A percentile compares a stretch with the other conserved stretches of the same genome.
Evolutionary conservation across 345 rosid genomes (phyloP).

Genomic region (Syzygium grande): DNA sequence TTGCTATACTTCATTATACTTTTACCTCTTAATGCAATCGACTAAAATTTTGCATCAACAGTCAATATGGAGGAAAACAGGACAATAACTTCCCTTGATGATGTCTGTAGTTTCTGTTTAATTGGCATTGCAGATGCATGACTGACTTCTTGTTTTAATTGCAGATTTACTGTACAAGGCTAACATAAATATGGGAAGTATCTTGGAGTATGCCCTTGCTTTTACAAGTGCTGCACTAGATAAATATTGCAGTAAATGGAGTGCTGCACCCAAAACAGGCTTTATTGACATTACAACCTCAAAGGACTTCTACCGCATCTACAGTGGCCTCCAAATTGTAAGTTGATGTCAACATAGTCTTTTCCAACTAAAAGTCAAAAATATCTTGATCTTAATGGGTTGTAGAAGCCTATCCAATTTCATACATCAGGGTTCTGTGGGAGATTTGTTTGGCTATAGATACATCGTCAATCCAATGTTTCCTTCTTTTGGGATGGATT

Average conservation of each 20-base stretch:
- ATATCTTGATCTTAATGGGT: not conserved
- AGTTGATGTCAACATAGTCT: conserved; percentile 7
- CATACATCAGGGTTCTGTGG: not conserved
- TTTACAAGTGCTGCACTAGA: conserved; percentile 94
- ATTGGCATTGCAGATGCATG: not conserved
- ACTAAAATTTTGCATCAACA: not conserved
- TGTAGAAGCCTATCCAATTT: not conserved
- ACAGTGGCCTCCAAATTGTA: conserved; percentile 95
- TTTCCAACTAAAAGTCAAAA: not conserved
- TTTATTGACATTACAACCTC: conserved; percentile 95
- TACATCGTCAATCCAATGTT: not conserved
- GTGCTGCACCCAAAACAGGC: conserved; percentile 95
- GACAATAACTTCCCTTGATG: not conserved
- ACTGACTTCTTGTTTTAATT: not conserved
- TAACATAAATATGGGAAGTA: conserved; percentile 81
- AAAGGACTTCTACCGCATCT: conserved; percentile 87
- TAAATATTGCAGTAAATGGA: conserved; percentile 93
- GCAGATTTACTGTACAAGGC: conserved; percentile 96
- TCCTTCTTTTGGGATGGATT: not conserved
- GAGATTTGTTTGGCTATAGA: not conserved
- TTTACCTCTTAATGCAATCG: not conserved
- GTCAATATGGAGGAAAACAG: not conserved
- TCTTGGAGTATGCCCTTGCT: conserved; percentile 96
- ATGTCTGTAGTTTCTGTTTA: not conserved
- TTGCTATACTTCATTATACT: not conserved